Evolutionary conservation across 1,284 basidiomycete genomes (phyloP).

Genomic region (Trametes polyzona): DNA sequence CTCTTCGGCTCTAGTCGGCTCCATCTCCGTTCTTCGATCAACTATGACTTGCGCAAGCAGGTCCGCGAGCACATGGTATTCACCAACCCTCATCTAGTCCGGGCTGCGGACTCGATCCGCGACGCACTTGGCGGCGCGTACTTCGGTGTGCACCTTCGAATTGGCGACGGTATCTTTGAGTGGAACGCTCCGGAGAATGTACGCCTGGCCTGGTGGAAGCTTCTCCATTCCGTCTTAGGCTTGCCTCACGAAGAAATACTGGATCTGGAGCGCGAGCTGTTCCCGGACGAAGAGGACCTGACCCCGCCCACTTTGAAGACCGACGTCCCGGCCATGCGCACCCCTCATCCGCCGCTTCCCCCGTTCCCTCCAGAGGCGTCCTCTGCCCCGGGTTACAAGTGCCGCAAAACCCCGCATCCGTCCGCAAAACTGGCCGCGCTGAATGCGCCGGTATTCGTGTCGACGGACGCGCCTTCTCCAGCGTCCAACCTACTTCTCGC

Average conservation of each 20-base stretch:
- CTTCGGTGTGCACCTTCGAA: slow-evolving; percentile 66
- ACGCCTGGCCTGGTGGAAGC: slow-evolving; percentile 58
- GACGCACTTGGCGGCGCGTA: slow-evolving; percentile 54
- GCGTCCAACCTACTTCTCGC: slow-evolving; percentile 48
- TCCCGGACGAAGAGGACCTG: slow-evolving; percentile 20
- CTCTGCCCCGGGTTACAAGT: slow-evolving; percentile 29
- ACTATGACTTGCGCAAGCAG: slow-evolving; percentile 45
- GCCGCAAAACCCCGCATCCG: slow-evolving; percentile 41
- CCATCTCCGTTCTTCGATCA: slow-evolving; percentile 45
- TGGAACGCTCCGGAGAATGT: slow-evolving; percentile 44
- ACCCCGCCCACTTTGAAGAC: slow-evolving; percentile 20
- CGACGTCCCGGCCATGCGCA: slow-evolving; percentile 28
- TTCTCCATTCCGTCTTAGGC: slow-evolving; percentile 50
- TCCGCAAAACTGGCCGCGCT: slow-evolving; percentile 42
- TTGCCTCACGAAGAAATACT: slow-evolving; percentile 43
- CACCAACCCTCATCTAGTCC: slow-evolving; percentile 48
- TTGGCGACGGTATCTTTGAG: slow-evolving; percentile 68
- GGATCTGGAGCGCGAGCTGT: slow-evolving; percentile 41
- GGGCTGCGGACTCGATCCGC: slow-evolving; percentile 46
- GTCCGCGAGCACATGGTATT: slow-evolving; percentile 60
- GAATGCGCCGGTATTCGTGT: slow-evolving; percentile 70
- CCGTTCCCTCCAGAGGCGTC: slow-evolving; percentile 28
- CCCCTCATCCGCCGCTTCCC: slow-evolving; percentile 28
- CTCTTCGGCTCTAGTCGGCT: slow-evolving; percentile 73
- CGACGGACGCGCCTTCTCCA: slow-evolving; percentile 65